Conservation (phyloP, 1,139 yeast genomes). For the Arxiozyma slooffiae region DNA sequence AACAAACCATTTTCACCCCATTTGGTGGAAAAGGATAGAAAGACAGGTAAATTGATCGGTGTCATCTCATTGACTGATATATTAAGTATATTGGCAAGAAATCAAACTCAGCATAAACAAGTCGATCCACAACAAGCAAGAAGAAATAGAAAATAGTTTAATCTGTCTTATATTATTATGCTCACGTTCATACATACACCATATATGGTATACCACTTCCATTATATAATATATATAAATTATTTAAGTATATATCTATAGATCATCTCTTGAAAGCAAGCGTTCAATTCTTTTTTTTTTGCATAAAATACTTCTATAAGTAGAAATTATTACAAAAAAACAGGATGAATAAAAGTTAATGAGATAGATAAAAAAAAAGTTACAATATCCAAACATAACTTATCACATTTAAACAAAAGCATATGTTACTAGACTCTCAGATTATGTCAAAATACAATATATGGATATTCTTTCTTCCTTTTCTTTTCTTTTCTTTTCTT, state of each 20-base stretch:
- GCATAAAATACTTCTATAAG: no score
- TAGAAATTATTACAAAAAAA: no score
- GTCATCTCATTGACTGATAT: slow-evolving; percentile 86
- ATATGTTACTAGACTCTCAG: no score
- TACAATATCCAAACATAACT: no score
- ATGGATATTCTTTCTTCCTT: no score
- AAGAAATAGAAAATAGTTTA: slow-evolving; percentile 48
- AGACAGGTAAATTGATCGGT: slow-evolving; percentile 72
- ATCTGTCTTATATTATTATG: no score
- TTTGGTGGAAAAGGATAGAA: slow-evolving; percentile 32
- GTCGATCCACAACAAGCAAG: slow-evolving; percentile 78
- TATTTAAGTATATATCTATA: neutral
- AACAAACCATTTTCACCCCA: slow-evolving; percentile 12
- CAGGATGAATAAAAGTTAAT: no score
- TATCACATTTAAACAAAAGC: no score
- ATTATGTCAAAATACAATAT: no score
- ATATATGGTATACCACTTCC: neutral
- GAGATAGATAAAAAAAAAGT: no score
- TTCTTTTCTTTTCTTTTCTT: no score
- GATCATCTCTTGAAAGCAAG: neutral
- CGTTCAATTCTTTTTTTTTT: neutral
- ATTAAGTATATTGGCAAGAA: slow-evolving; percentile 64
- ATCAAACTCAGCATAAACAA: slow-evolving; percentile 46
- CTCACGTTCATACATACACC: neutral
- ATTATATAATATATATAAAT: no score